Conservation (phyloP, 2,329 filamentous ascomycete species). For the Aspergillus terreus region DNA sequence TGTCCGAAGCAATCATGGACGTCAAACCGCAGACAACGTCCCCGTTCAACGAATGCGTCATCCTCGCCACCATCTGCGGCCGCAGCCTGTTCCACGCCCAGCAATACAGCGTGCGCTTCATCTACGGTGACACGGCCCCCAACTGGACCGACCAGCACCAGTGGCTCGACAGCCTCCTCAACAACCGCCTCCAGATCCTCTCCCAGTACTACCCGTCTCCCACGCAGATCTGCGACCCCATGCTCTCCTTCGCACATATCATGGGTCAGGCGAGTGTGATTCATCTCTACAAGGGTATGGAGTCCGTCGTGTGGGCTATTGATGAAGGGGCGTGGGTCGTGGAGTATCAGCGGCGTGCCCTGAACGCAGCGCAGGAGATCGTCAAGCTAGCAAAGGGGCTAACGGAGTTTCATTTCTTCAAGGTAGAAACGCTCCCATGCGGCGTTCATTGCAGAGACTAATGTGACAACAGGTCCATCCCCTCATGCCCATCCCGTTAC, state of each 20-base stretch:
- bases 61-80: slow-evolving; percentile 17
- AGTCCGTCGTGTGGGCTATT: not conserved
- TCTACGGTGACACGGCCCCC: not conserved
- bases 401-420: slow-evolving; percentile 9
- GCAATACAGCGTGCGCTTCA: not conserved
- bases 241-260: not conserved
- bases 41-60: slow-evolving; percentile 23
- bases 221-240: not conserved
- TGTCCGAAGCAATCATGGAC: not conserved
- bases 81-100: slow-evolving; percentile 4
- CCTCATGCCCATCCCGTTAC: slow-evolving; percentile 3
- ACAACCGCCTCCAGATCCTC: not conserved
- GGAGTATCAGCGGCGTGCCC: slow-evolving; percentile 2
- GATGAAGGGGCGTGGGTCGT: not conserved
- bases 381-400: slow-evolving; percentile 9
- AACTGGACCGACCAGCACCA: slow-evolving; percentile 1
- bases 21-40: not conserved
- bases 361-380: slow-evolving; percentile 13
- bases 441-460: not conserved
- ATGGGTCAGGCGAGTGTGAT: slow-evolving; percentile 1
- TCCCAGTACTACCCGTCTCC: not conserved
- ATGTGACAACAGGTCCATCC: slow-evolving; percentile 3
- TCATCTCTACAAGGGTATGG: not conserved
- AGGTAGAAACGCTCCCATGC: not conserved
- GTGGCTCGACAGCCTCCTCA: not conserved